Evolutionary conservation across 768 basidiomycete species (phyloP), one percentile per base, ranked within the genome.

Genomic region (Mycena polygramma): DNA sequence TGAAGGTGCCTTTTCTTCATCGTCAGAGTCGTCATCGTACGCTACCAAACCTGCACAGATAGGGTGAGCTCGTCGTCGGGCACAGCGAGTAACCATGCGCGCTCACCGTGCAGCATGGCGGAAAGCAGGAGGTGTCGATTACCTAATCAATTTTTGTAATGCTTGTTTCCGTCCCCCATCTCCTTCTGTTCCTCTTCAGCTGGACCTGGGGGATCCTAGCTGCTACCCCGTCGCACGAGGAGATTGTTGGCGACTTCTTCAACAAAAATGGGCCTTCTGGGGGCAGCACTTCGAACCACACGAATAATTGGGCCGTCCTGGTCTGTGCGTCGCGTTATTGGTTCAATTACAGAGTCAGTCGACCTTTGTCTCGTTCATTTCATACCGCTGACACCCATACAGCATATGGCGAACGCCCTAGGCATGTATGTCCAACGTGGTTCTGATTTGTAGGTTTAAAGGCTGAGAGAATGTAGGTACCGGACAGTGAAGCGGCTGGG

Each of bases 341-440:
- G 97, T 99, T 99, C 86, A 99, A 99, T 79, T 99, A 99, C 77
- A 85, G 97, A 51, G 97, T 98, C 77, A 61, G 92, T 87, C 9
- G 20, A 11, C 11, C 22, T 37, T 20, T 0, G 52, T 51, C 45
- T 41, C 46, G 8, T 52, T 57, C 9, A 0, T n/a, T n/a, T 4
- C 46, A 9, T 37, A 37, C 4, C 26, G 48, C 66, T 57, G 26
- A 68, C 17, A 15, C 43, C 22, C 35, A 68, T 19, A 41, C 74
- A 98, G 96, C 98, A 99, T 79, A 99, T 99, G 96, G 91, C 98
- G 11, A 99, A 99, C 81, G 94, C 97, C 1, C 87, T 99, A 26
- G 97, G 96, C 77, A 98, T 99, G 97, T 95, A 77, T 75, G 87
- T 76, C 20, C 22, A 54, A 30, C 22, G 36, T 30, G 15, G 9